A percentile compares a stretch with the other conserved stretches of the same genome.
Evolutionary conservation across 441 rosid species (phyloP).

Genomic region (Kokia cookei): DNA sequence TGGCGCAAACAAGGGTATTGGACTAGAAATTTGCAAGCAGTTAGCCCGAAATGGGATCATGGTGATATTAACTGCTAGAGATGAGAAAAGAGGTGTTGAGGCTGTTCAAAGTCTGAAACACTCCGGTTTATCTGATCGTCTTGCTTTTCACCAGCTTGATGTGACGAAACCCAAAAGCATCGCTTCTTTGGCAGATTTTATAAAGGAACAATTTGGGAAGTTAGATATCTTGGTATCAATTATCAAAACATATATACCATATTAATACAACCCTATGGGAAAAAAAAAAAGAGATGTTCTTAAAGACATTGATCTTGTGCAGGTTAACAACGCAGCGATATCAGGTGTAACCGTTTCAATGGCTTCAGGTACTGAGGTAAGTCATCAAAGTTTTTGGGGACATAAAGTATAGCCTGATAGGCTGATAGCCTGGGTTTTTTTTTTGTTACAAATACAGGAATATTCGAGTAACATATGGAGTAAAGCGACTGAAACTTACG

Average conservation of each 20-base stretch:
- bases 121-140: constrained; percentile 17
- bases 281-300: no score
- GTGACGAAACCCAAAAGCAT: constrained; percentile 25
- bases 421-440: no score
- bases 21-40: constrained; percentile 35
- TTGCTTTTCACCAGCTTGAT: constrained; percentile 40
- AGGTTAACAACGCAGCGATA: constrained; percentile 52
- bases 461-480: constrained; percentile 16
- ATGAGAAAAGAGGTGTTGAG: constrained; percentile 40
- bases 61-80: constrained; percentile 40
- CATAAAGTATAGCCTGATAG: no score
- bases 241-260: background rate
- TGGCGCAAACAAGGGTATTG: constrained; percentile 43
- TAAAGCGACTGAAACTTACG: constrained; percentile 19
- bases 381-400: background rate
- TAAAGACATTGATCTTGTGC: background rate
- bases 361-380: constrained; percentile 7
- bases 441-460: no score
- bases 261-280: background rate
- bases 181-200: constrained; percentile 29
- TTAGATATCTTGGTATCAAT: constrained; percentile 45
- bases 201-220: constrained; percentile 30
- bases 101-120: constrained; percentile 31
- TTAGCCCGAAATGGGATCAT: constrained; percentile 31
- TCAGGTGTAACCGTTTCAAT: background rate